A percentile compares a stretch with the other conserved stretches of the same genome.
Evolutionary conservation across 768 basidiomycete genomes (phyloP).

Genomic region (Agaricus sinodeliciosus): DNA sequence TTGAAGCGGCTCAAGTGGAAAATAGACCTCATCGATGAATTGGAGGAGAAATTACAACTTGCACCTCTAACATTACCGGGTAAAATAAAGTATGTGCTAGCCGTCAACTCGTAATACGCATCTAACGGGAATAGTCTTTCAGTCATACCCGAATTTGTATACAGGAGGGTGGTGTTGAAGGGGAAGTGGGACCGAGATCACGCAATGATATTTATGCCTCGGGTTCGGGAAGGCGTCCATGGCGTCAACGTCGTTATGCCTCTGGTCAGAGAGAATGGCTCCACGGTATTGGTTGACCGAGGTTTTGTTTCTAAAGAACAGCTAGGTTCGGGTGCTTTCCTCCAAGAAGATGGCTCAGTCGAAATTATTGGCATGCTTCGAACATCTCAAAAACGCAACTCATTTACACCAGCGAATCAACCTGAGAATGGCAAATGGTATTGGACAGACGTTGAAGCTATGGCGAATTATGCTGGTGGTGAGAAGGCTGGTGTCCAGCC

Average conservation of each 20-base stretch:
- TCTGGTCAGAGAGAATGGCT: conserved; percentile 68
- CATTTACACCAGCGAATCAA: conserved; percentile 86
- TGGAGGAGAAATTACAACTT: conserved; percentile 82
- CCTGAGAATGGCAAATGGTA: conserved; percentile 82
- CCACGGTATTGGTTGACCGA: conserved; percentile 86
- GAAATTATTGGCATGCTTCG: conserved; percentile 85
- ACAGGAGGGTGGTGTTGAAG: conserved; percentile 72
- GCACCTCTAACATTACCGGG: conserved; percentile 74
- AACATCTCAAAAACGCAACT: conserved; percentile 63
- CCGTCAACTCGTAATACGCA: neutral
- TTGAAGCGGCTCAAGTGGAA: conserved; percentile 94
- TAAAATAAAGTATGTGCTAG: conserved; percentile 71
- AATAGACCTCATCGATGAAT: conserved; percentile 84
- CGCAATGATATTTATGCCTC: conserved; percentile 77
- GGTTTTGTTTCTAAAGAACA: conserved; percentile 75
- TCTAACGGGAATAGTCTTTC: conserved; percentile 36
- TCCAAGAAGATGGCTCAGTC: conserved; percentile 47
- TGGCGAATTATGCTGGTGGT: conserved; percentile 76
- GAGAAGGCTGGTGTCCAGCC: conserved; percentile 70
- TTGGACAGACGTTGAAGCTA: conserved; percentile 80
- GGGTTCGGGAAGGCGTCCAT: conserved; percentile 81
- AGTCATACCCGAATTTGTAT: conserved; percentile 83
- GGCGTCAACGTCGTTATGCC: conserved; percentile 90
- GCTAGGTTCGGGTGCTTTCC: conserved; percentile 20
- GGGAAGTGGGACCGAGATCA: conserved; percentile 78